Percentiles rank a stretch among this genome's conserved stretches.
phyloP scores from a whole-genome alignment of 306 rosid species.

The Prinsepia uniflora region DNA sequence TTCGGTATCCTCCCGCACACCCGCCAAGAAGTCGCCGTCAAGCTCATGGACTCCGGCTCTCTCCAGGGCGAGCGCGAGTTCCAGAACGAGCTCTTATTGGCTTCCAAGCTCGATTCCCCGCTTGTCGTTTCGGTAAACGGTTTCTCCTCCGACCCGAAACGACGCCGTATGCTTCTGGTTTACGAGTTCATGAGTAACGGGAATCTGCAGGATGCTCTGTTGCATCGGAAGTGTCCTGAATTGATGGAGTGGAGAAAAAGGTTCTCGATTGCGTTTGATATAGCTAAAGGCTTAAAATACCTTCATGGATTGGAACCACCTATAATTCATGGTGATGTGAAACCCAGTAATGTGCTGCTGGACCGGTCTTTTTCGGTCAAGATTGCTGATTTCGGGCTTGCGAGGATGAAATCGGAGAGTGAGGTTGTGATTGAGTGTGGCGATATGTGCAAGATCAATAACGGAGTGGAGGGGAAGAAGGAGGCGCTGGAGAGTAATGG shows the following conservation, averaged over 20 bases:
- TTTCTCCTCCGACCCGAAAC: slow-evolving; percentile 70
- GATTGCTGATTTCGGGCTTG: slow-evolving; percentile 84
- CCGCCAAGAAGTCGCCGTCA: slow-evolving; percentile 61
- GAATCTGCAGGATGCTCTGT: slow-evolving; percentile 81
- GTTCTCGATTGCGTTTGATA: slow-evolving; percentile 38
- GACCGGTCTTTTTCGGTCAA: slow-evolving; percentile 50
- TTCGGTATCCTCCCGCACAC: slow-evolving; percentile 47
- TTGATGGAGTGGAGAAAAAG: slow-evolving; percentile 66
- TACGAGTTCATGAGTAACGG: slow-evolving; percentile 81
- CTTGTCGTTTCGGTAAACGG: slow-evolving; percentile 56
- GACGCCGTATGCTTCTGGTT: slow-evolving; percentile 66
- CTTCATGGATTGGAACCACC: slow-evolving; percentile 79
- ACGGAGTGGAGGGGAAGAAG: slow-evolving; percentile 25
- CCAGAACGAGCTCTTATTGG: slow-evolving; percentile 85
- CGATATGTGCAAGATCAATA: slow-evolving; percentile 24
- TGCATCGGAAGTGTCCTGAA: slow-evolving; percentile 61
- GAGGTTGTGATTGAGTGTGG: slow-evolving; percentile 24
- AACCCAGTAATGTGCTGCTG: slow-evolving; percentile 80
- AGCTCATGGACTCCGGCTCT: slow-evolving; percentile 77
- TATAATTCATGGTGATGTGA: slow-evolving; percentile 78
- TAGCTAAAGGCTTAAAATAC: slow-evolving; percentile 59
- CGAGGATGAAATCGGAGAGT: slow-evolving; percentile 46
- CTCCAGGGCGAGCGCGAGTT: slow-evolving; percentile 90
- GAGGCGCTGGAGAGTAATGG: slow-evolving; percentile 40
- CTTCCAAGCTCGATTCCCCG: slow-evolving; percentile 50